phyloP scores from a whole-genome alignment of 2,329 filamentous ascomycete genomes.

The Monilinia polystroma region DNA sequence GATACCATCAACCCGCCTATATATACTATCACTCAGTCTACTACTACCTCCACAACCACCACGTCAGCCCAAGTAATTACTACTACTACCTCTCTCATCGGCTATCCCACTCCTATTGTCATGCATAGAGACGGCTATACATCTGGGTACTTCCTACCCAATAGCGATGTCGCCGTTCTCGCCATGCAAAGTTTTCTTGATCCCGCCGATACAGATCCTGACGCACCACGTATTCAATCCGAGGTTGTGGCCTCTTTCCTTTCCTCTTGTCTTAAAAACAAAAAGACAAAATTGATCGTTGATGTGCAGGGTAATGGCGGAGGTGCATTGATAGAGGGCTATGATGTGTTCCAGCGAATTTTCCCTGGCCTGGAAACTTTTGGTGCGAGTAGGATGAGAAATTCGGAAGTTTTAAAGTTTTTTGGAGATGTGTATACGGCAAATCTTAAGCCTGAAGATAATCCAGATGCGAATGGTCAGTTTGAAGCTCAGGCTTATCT shows the following conservation, averaged over 20 bases:
- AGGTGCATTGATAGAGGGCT: constrained; percentile 49
- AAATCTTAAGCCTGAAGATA: background rate
- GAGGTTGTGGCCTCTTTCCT: constrained; percentile 44
- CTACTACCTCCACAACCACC: constrained; percentile 43
- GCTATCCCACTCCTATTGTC: constrained; percentile 34
- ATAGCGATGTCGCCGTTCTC: constrained; percentile 34
- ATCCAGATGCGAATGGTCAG: background rate
- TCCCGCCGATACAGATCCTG: constrained; percentile 14
- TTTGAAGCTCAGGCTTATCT: constrained; percentile 9
- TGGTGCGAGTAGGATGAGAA: constrained; percentile 44
- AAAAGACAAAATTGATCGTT: constrained; percentile 60
- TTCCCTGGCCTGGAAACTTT: constrained; percentile 31
- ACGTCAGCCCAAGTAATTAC: constrained; percentile 11
- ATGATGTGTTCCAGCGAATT: constrained; percentile 48
- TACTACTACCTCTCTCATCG: constrained; percentile 24
- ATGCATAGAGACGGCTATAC: constrained; percentile 32
- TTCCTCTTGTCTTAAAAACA: constrained; percentile 44
- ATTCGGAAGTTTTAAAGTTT: constrained; percentile 30
- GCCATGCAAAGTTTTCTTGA: constrained; percentile 31
- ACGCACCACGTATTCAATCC: constrained; percentile 30
- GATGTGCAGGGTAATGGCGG: constrained; percentile 61
- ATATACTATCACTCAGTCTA: constrained; percentile 26
- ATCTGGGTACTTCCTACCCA: constrained; percentile 35
- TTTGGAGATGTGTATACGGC: constrained; percentile 31
- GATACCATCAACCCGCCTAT: constrained; percentile 26